Base-by-base conservation (phyloP, 139 green algal genomes). In the Haematococcus lacustris region DNA sequence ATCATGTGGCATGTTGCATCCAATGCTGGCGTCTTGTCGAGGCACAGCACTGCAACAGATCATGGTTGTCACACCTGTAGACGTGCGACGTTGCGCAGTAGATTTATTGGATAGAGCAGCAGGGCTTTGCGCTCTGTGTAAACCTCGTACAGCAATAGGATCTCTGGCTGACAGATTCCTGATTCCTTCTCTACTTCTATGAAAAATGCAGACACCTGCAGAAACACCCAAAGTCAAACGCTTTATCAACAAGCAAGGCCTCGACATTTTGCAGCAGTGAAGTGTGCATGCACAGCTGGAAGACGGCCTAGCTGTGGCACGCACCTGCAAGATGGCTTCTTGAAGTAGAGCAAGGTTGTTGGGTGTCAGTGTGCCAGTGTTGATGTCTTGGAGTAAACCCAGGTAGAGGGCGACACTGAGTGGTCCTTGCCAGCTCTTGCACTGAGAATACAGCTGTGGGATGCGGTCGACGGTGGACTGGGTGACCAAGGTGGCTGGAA, bases 51-150 rank as follows among this genome's bases (percentile, higher is more conserved):
- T n/a, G n/a, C n/a, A n/a, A n/a, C n/a, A n/a, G n/a, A n/a, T n/a
- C n/a, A n/a, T n/a, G n/a, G n/a, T n/a, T n/a, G 63, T 2, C 63
- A 3, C 35, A 77, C 72, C 73, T 72, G 65, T 26, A 83, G 70
- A 1, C 78, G 62, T 3, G 78, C 78, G 37, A 76, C 71, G 64
- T 83, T 83, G 32, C 78, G 69, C 61, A 83, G 43, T 9, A 66
- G 51, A 59, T 83, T 83, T 53, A 83, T 74, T 9, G 78, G 78
- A 59, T 83, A 83, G 2, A 83, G 73, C 64, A 79, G 62, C 38
- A 67, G 51, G 6, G 63, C 63, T 30, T 62, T 28, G 38, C 37
- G 35, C 37, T 69, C 63, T 13, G 32, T 40, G 37, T 61, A 78
- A 1, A 78, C 28, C 72, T 77, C 72, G 26, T 71, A 72, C 47